These are phyloP conservation scores for Ascochyta pisi DNA, from an alignment of 2,329 filamentous ascomycete species.

Conservation along the genomic window DNA sequence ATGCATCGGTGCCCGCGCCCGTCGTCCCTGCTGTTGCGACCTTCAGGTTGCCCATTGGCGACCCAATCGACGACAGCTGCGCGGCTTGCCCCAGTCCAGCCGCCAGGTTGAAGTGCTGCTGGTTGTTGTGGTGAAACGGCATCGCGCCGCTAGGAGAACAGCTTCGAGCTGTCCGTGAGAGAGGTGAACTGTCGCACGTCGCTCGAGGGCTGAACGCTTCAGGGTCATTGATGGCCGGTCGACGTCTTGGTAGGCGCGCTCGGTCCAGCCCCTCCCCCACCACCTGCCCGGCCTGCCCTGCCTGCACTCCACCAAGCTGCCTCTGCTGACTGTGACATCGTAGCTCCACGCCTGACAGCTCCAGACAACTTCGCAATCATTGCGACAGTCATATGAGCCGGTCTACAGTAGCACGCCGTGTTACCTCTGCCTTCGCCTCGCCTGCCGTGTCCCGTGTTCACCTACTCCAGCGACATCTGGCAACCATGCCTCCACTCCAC, in stretches of 20 bases:
- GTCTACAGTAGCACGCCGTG: conserved; percentile 6
- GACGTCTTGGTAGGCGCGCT: conserved; percentile 3
- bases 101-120: conserved; percentile 31
- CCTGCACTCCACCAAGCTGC: not conserved
- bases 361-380: not conserved
- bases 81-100: conserved; percentile 55
- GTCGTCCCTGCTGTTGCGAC: conserved; percentile 51
- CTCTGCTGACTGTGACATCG: not conserved
- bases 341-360: conserved; percentile 3
- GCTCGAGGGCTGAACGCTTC: conserved; percentile 9
- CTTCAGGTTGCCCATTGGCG: conserved; percentile 52
- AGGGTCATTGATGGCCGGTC: conserved; percentile 6
- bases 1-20: conserved; percentile 53
- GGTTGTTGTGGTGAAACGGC: conserved; percentile 46
- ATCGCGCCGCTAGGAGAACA: conserved; percentile 33
- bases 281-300: not conserved
- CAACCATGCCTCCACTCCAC: conserved; percentile 38
- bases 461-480: conserved; percentile 24
- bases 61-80: conserved; percentile 56
- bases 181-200: conserved; percentile 2
- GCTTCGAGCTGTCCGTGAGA: conserved; percentile 10
- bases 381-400: conserved; percentile 11
- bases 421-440: not conserved
- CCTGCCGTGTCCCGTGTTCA: conserved; percentile 3
- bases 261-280: conserved; percentile 8